These are phyloP conservation scores for Fusarium sp. DNA, from an alignment of 2,329 filamentous ascomycete genomes.

Conservation along the genomic window DNA sequence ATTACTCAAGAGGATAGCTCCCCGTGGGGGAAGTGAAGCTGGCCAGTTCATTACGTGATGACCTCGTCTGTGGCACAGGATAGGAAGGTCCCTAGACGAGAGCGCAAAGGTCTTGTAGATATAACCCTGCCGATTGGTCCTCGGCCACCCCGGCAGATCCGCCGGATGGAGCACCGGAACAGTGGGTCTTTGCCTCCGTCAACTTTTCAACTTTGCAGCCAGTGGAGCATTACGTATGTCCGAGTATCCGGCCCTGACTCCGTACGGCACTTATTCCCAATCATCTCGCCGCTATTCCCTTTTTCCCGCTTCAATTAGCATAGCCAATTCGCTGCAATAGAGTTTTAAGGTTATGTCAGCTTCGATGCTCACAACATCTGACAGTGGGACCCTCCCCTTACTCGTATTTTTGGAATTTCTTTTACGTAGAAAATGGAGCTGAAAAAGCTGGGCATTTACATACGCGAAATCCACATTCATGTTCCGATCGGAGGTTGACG, in stretches of 20 bases:
- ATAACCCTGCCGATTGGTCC: slow-evolving; percentile 14
- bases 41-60: slow-evolving; percentile 28
- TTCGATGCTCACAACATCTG: not conserved
- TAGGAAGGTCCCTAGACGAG: slow-evolving; percentile 17
- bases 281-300: not conserved
- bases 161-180: slow-evolving; percentile 11
- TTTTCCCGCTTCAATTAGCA: not conserved
- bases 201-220: not conserved
- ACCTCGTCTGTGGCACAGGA: not conserved
- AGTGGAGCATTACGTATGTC: not conserved
- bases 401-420: slow-evolving; percentile 30
- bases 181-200: slow-evolving; percentile 15
- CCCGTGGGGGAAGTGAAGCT: slow-evolving; percentile 25
- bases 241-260: not conserved
- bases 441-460: slow-evolving; percentile 27
- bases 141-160: slow-evolving; percentile 26
- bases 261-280: not conserved
- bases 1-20: not conserved
- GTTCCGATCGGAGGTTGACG: slow-evolving; percentile 12
- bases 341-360: not conserved
- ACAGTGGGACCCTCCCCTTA: slow-evolving; percentile 5
- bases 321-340: not conserved
- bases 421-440: slow-evolving; percentile 39
- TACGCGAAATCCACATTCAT: slow-evolving; percentile 12
- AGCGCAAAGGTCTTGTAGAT: not conserved